Conservation (phyloP, 148 eudicot genomes). For the Dysphania ambrosioides region DNA sequence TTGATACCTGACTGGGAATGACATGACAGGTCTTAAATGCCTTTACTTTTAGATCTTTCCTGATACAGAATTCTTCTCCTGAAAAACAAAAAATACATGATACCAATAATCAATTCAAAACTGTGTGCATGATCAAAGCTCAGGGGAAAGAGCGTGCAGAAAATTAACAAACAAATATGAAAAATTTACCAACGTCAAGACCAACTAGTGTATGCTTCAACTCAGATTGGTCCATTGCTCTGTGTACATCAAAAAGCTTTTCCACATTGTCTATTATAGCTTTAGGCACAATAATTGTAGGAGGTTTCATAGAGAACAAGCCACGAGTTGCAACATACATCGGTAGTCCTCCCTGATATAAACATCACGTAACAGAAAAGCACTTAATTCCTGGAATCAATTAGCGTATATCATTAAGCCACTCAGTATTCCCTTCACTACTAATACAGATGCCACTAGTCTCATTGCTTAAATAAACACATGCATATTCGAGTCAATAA, state of each 20-base stretch:
- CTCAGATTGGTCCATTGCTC: constrained; percentile 88
- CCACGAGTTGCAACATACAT: constrained; percentile 98
- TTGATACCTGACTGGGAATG: constrained; percentile 75
- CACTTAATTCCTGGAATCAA: too few species aligned
- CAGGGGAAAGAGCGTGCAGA: neutral
- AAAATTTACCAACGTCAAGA: constrained; percentile 72
- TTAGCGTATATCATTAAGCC: too few species aligned
- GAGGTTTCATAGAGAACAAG: constrained; percentile 75
- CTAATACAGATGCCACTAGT: too few species aligned
- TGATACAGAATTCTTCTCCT: constrained; percentile 73
- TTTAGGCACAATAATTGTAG: constrained; percentile 80
- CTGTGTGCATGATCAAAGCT: neutral
- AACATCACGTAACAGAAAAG: neutral
- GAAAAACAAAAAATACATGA: constrained; percentile 5
- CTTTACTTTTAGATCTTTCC: constrained; percentile 78
- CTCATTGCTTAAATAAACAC: too few species aligned
- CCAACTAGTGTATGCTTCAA: constrained; percentile 66
- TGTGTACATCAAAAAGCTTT: constrained; percentile 79
- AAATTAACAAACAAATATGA: neutral
- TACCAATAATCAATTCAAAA: neutral
- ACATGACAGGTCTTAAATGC: constrained; percentile 80
- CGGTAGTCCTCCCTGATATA: constrained; percentile 76
- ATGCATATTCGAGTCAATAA: too few species aligned
- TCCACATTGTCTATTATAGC: constrained; percentile 61
- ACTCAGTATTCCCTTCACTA: too few species aligned